These are phyloP conservation scores for Nakazawaea ambrosiae DNA, from an alignment of 805 yeast species.

Conservation along the genomic window DNA sequence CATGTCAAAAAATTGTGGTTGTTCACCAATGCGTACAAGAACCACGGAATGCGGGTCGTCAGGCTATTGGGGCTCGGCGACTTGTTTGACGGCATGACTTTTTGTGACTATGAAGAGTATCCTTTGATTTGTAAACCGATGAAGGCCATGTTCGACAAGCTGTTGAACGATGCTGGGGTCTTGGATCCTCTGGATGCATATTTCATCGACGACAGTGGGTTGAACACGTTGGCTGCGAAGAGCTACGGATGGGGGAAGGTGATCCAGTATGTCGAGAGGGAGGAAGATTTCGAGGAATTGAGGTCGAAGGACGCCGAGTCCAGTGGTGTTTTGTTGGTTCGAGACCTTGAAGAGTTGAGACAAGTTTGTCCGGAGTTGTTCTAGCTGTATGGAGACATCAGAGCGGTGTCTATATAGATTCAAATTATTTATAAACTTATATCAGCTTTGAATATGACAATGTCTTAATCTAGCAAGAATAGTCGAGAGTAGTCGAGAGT, in stretches of 20 bases:
- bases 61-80: constrained; percentile 84
- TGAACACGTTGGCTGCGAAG: constrained; percentile 70
- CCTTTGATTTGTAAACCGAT: constrained; percentile 89
- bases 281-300: constrained; percentile 38
- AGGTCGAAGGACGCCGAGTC: constrained; percentile 27
- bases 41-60: constrained; percentile 79
- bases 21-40: constrained; percentile 89
- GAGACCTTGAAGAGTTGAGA: constrained; percentile 50
- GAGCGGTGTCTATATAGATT: no score
- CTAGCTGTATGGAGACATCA: no score
- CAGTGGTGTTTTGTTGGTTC: constrained; percentile 43
- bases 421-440: no score
- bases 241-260: constrained; percentile 66
- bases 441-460: no score
- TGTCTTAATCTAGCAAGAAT: no score
- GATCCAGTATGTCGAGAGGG: constrained; percentile 70
- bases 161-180: constrained; percentile 60
- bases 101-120: constrained; percentile 72
- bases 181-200: constrained; percentile 42
- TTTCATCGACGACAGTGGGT: constrained; percentile 83
- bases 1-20: constrained; percentile 78
- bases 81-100: constrained; percentile 88
- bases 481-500: no score
- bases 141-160: constrained; percentile 54
- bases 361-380: constrained; percentile 47